Base-by-base conservation (phyloP, 2,329 filamentous ascomycete species). In the Ascocoryne sarcoides region DNA sequence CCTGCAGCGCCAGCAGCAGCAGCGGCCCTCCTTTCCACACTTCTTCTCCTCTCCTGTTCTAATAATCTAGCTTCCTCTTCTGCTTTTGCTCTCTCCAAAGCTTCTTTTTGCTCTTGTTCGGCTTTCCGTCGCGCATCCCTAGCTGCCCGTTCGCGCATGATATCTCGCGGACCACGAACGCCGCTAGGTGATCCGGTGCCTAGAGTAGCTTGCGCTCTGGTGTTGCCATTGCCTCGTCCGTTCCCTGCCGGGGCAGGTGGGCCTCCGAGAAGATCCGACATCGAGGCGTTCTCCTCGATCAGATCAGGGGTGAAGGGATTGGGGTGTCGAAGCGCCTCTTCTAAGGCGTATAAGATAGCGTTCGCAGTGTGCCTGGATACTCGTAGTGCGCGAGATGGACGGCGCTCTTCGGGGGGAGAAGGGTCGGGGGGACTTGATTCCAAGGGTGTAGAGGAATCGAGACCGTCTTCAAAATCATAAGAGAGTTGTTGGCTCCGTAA, bases 281-380 rank as follows among this genome's bases (percentile, higher is more conserved):
- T 96, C 56, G 78, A 76, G 53, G 89, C 85, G 73, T 85, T 83
- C 68, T 94, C 85, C 70, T 98, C 92, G 46, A 81, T 73, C 52
- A 81, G 67, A 63, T 95, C 88, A 17, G 84, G 74, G 7, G 88
- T 93, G 64, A 96, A 93, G 36, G 78, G 69, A 51, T 87, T 75
- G 2, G 90, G 88, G 34, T 82, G 76, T 52, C 89, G 82, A 51
- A 96, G 73, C 28, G 86, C 87, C 67, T 93, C 87, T 68, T 96
- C 89, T 42, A 96, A 76, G 28, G 88, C 79, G 69, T 84, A 96
- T 54, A 94, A 81, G 60, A 98, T 89, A 28, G 92, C 90, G 62
- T 84, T 85, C 49, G 86, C 84, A 34, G 87, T 95, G 50, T 84
- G 79, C 53, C 78, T 82, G 35, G 88, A 95, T 62, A 95, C 81